A percentile compares a stretch with the other conserved stretches of the same genome.
These are phyloP conservation scores for Aspergillus sp. DNA, from an alignment of 2,329 filamentous ascomycete species.

Conservation along the genomic window DNA sequence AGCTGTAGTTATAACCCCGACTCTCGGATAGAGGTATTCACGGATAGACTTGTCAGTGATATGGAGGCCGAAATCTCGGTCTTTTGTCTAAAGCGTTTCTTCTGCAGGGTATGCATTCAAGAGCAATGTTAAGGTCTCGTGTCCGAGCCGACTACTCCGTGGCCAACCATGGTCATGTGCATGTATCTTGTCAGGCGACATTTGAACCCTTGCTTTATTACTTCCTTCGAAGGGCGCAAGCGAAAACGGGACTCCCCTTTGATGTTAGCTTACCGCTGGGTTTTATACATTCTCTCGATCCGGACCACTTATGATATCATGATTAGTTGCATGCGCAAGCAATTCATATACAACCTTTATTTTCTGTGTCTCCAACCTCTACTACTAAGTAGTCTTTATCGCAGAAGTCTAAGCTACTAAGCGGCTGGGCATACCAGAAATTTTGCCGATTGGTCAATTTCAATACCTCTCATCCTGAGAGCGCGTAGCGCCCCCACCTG, in stretches of 20 bases:
- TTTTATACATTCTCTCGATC: no score
- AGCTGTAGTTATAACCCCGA: conserved; percentile 53
- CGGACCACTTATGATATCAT: no score
- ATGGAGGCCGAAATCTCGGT: background rate
- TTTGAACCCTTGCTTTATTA: background rate
- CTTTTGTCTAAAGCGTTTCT: background rate
- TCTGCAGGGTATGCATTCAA: background rate
- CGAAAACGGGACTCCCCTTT: background rate
- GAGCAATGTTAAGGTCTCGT: background rate
- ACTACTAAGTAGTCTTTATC: no score
- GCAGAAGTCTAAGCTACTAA: no score
- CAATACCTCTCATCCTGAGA: no score
- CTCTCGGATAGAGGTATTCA: background rate
- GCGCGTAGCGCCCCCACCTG: no score
- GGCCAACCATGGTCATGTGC: background rate
- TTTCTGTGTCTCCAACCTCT: no score
- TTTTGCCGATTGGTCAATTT: no score
- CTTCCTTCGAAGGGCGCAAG: background rate
- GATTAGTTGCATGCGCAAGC: no score
- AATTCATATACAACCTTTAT: no score
- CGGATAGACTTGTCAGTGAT: background rate
- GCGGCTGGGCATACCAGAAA: no score
- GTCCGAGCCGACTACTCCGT: background rate
- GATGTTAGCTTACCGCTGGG: background rate
- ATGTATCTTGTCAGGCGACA: background rate